Conservation (phyloP, 1,139 yeast species). For the Eremothecium sinecaudum region DNA sequence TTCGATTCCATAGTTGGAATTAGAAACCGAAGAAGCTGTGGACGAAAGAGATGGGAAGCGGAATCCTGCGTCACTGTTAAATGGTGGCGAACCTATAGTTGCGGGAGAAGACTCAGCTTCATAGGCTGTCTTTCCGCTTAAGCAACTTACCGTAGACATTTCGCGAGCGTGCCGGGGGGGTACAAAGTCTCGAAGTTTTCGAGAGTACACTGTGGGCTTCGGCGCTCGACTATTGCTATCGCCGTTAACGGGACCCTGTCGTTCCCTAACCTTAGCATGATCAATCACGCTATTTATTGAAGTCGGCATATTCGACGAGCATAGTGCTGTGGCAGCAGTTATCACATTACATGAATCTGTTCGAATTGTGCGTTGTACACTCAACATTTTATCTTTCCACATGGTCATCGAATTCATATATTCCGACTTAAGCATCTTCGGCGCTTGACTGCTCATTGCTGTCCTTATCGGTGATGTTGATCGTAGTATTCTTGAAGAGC, state of each 20-base stretch:
- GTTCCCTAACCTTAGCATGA: background rate
- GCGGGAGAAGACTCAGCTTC: constrained; percentile 20
- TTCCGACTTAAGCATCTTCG: constrained; percentile 27
- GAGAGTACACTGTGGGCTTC: background rate
- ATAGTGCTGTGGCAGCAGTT: constrained; percentile 1
- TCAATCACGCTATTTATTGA: background rate
- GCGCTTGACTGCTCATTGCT: constrained; percentile 12
- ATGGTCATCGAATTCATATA: constrained; percentile 15
- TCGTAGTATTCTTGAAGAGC: constrained; percentile 11
- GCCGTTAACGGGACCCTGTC: background rate
- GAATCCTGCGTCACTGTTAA: background rate
- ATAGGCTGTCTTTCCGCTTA: constrained; percentile 16
- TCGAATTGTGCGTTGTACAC: background rate
- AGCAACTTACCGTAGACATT: constrained; percentile 1
- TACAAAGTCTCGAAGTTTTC: background rate
- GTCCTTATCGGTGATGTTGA: constrained; percentile 20
- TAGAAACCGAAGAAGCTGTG: background rate
- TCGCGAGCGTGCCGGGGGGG: constrained; percentile 1
- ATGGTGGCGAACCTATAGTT: background rate
- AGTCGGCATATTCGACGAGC: background rate
- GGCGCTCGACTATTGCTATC: background rate
- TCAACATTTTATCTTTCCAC: constrained; percentile 1
- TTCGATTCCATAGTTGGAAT: background rate
- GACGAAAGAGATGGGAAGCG: constrained; percentile 2
- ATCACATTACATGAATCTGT: constrained; percentile 1